Conservation (phyloP, 2,329 filamentous ascomycete genomes). For the Exophiala alcalophila region DNA sequence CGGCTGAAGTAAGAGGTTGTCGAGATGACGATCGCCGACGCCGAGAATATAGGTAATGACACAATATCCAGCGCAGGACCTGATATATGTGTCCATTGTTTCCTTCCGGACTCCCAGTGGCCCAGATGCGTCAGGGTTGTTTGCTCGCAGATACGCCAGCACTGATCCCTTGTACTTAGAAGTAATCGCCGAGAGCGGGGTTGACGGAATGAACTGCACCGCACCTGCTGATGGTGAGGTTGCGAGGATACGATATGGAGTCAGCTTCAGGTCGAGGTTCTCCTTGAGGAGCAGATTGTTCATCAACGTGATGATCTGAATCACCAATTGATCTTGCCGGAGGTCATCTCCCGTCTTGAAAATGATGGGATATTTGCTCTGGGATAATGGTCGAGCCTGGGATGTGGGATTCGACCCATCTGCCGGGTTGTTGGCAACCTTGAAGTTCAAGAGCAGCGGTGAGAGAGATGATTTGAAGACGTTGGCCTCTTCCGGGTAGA, state of each 20-base stretch:
- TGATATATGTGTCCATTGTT: constrained; percentile 90
- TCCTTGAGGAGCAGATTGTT: constrained; percentile 93
- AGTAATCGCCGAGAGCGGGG: constrained; percentile 76
- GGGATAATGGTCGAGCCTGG: constrained; percentile 35
- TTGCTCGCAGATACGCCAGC: constrained; percentile 78
- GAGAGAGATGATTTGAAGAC: constrained; percentile 96
- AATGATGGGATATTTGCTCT: constrained; percentile 80
- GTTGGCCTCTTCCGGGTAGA: constrained; percentile 77
- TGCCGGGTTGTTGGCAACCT: constrained; percentile 58
- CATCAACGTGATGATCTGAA: constrained; percentile 97
- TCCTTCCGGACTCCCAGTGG: constrained; percentile 86
- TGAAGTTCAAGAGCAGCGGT: constrained; percentile 88
- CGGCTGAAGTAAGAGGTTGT: constrained; percentile 87
- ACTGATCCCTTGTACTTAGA: constrained; percentile 76
- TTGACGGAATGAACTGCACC: constrained; percentile 88
- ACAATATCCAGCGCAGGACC: constrained; percentile 94
- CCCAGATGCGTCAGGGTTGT: constrained; percentile 81
- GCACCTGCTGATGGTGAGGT: constrained; percentile 86
- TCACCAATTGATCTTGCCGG: constrained; percentile 93
- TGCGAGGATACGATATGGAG: constrained; percentile 93
- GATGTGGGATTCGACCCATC: constrained; percentile 8
- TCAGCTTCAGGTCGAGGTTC: constrained; percentile 90
- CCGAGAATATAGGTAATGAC: constrained; percentile 98
- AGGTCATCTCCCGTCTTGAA: constrained; percentile 98
- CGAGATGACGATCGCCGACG: constrained; percentile 90